These are phyloP conservation scores for Lodderomyces theae DNA, from an alignment of 1,139 yeast genomes.

Conservation along the genomic window DNA sequence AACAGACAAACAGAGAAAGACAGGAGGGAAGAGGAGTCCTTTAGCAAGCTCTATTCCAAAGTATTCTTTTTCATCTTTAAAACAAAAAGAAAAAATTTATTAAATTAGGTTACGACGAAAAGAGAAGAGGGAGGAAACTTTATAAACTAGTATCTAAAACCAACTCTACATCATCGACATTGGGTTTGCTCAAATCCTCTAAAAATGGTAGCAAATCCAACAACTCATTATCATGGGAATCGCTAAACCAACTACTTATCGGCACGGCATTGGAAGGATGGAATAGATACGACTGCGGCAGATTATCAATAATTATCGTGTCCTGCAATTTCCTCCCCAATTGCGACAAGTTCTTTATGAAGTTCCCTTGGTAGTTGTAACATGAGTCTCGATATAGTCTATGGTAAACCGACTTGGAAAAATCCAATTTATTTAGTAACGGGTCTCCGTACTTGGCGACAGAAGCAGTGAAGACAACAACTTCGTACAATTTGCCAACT, in stretches of 20 bases:
- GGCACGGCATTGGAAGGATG: conserved; percentile 99
- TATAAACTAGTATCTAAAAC: conserved; percentile 59
- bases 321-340: conserved; percentile 89
- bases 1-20: not conserved
- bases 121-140: no score
- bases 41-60: no score
- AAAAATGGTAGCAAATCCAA: conserved; percentile 87
- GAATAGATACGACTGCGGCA: conserved; percentile 94
- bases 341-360: conserved; percentile 88
- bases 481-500: conserved; percentile 87
- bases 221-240: conserved; percentile 93
- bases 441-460: conserved; percentile 97
- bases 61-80: conserved; percentile 19
- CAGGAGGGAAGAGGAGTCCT: no score
- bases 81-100: conserved; percentile 17
- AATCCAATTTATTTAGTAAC: conserved; percentile 80
- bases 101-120: conserved; percentile 24
- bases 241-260: conserved; percentile 98
- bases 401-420: conserved; percentile 74
- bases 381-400: conserved; percentile 82
- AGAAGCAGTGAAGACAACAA: conserved; percentile 95
- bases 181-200: conserved; percentile 68
- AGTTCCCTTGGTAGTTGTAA: conserved; percentile 75
- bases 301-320: conserved; percentile 87
- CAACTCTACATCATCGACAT: conserved; percentile 78